Evolutionary conservation across 352 stramenopile species (phyloP).

Genomic region (Pythium graminicola): DNA sequence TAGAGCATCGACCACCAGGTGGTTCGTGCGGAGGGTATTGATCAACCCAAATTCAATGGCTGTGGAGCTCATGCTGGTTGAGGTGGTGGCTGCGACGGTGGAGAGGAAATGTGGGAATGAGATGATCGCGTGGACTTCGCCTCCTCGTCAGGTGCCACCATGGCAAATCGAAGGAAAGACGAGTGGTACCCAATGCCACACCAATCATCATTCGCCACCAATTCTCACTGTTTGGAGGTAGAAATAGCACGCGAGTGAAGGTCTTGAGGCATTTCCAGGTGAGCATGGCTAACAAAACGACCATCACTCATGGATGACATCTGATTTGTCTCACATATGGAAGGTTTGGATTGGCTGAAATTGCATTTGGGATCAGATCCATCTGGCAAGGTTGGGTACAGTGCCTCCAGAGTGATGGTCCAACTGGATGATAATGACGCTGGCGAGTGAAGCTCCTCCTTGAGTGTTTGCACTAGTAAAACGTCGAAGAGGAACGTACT

Average conservation of each 20-base stretch:
- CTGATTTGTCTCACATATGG: constrained; percentile 2
- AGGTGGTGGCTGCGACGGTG: background rate
- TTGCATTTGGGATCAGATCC: background rate
- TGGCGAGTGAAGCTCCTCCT: no score
- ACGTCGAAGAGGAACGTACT: no score
- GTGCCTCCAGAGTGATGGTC: background rate
- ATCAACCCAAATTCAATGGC: constrained; percentile 45
- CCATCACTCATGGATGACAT: constrained; percentile 4
- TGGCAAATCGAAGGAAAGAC: no score
- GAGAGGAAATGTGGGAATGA: constrained; percentile 2
- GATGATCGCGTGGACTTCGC: no score
- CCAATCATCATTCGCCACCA: no score
- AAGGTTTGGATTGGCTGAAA: constrained; percentile 1
- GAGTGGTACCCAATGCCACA: no score
- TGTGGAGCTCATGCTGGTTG: constrained; percentile 21
- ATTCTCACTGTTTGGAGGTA: no score
- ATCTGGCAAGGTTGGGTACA: background rate
- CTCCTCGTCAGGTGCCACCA: no score
- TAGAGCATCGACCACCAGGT: constrained; percentile 45
- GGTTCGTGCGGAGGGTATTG: constrained; percentile 42
- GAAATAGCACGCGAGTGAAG: constrained; percentile 6
- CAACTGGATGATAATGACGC: no score
- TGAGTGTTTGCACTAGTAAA: no score
- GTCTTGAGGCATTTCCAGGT: background rate
- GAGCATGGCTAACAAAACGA: background rate